Conservation (phyloP, 1,284 basidiomycete species). For the Cryptococcus amylolentus region DNA sequence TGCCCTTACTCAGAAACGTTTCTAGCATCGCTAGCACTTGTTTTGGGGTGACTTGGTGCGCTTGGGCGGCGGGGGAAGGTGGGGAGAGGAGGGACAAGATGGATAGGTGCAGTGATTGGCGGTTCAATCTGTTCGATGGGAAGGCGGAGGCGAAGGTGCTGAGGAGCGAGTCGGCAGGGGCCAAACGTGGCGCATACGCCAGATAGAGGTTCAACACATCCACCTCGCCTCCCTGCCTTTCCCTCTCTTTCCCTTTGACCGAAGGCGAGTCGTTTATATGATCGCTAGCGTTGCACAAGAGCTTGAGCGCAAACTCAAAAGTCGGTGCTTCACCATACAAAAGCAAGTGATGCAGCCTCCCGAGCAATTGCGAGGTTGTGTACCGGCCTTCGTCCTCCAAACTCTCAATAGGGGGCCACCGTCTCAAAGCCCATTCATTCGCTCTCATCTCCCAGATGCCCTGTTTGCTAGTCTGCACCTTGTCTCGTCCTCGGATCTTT, state of each 20-base stretch:
- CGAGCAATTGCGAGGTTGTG: slow-evolving; percentile 1
- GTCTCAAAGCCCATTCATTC: slow-evolving; percentile 14
- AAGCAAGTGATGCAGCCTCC: slow-evolving; percentile 12
- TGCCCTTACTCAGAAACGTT: background rate
- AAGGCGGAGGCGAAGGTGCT: background rate
- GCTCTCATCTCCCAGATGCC: background rate
- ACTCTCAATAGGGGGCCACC: slow-evolving; percentile 8
- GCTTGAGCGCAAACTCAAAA: slow-evolving; percentile 3
- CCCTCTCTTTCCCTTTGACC: background rate
- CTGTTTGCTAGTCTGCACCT: background rate
- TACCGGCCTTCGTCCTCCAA: slow-evolving; percentile 1
- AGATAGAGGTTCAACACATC: slow-evolving; percentile 9
- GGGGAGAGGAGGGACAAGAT: slow-evolving; percentile 12
- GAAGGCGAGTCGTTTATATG: background rate
- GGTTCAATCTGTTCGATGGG: slow-evolving; percentile 2
- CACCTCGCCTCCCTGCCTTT: background rate
- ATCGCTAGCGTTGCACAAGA: background rate
- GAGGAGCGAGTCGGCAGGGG: background rate
- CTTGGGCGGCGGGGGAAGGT: background rate
- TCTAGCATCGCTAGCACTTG: background rate
- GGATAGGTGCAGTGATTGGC: slow-evolving; percentile 20
- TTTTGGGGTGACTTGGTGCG: background rate
- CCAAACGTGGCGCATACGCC: background rate
- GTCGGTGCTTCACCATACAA: slow-evolving; percentile 5
- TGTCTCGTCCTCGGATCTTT: background rate